Conservation (phyloP, 1,284 basidiomycete species). For the Earliella scabrosa region DNA sequence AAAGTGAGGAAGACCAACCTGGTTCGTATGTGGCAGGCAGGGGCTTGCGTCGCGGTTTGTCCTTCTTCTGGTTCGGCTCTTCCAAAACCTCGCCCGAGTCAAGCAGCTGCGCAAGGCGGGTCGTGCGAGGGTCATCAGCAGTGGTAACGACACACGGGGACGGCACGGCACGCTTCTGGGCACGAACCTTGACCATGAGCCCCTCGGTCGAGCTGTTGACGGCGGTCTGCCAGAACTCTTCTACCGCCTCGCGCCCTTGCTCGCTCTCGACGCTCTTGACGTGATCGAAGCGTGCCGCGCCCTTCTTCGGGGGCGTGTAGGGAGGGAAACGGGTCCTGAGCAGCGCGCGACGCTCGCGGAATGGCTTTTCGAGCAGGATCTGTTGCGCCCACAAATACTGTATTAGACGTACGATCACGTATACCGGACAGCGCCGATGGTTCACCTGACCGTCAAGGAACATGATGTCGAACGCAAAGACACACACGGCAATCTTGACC, state of each 20-base stretch:
- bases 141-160: neutral
- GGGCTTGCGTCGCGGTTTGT: slow-evolving; percentile 62
- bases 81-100: slow-evolving; percentile 52
- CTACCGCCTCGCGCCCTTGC: slow-evolving; percentile 64
- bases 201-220: slow-evolving; percentile 89
- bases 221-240: slow-evolving; percentile 81
- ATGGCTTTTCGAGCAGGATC: slow-evolving; percentile 74
- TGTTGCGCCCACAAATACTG: slow-evolving; percentile 35
- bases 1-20: slow-evolving; percentile 40
- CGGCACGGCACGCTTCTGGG: neutral
- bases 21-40: slow-evolving; percentile 92
- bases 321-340: slow-evolving; percentile 65
- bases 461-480: slow-evolving; percentile 93
- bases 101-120: slow-evolving; percentile 52
- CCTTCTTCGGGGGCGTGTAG: slow-evolving; percentile 47
- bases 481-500: slow-evolving; percentile 82
- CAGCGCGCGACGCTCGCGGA: slow-evolving; percentile 73
- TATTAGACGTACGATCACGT: neutral
- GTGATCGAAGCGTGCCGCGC: slow-evolving; percentile 74
- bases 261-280: slow-evolving; percentile 81
- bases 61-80: slow-evolving; percentile 40
- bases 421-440: slow-evolving; percentile 4
- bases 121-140: slow-evolving; percentile 13
- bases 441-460: slow-evolving; percentile 80
- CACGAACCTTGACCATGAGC: slow-evolving; percentile 87